Base-by-base conservation (phyloP, 306 rosid genomes). In the Cercis canadensis region DNA sequence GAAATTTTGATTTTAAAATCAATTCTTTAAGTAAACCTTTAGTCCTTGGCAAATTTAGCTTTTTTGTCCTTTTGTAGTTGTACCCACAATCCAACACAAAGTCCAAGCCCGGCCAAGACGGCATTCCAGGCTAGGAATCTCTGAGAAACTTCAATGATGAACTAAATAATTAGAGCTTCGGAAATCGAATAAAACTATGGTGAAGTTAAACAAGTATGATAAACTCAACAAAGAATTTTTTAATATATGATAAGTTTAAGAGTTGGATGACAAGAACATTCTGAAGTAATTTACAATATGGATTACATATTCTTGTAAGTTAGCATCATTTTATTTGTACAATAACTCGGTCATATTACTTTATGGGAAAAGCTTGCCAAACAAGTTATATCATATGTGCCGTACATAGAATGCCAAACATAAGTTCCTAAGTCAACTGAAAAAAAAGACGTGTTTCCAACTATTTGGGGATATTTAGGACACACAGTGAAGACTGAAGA, bases 71-170 rank as follows among this genome's bases (percentile, higher is more conserved):
- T 18, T 49, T 18, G 14, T 49, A 9, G 24, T 65, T 19, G 63
- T 13, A 49, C 37, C 57, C 8, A 34, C 16, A 62, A 55, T 56
- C 56, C 46, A 4, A 54, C 18, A 0, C 65, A 62, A 36, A 73
- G 40, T 63, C 63, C 59, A 57, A 49, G 53, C 29, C 77, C 76
- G 74, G 40, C 80, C 50, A 8, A 55, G 74, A 57, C 78, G 70
- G 84, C 77, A 51, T 40, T 61, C 29, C 8, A 11, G n/a, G 18
- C 1, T 5, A 62, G 55, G 62, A 62, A 67, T 6, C 65, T 47
- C 24, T 62, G 21, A 70, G 74, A 75, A 70, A 36, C 16, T 63
- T 12, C 16, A 0, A 31, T 36, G 5, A 4, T 17, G 8, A 60
- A 13, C 29, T 6, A 4, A 49, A 6, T 37, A 5, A 13, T 0